Evolutionary conservation across 768 basidiomycete species (phyloP), one percentile per base, ranked within the genome.

Genomic region (Rhodosporidiobolus odoratus): DNA sequence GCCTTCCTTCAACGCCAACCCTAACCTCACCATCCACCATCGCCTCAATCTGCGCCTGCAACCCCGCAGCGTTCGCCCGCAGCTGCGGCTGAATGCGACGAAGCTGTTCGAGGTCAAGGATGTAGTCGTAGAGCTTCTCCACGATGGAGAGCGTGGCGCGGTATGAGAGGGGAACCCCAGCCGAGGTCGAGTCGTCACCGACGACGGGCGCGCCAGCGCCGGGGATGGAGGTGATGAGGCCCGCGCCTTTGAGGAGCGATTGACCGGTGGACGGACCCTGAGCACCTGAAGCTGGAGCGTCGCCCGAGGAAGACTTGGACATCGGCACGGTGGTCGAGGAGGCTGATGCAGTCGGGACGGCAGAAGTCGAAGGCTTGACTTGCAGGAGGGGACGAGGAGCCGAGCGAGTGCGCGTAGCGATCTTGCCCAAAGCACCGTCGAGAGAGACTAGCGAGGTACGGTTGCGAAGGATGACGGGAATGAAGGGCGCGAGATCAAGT

Each of bases 321-420:
- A 79, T 77, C 45, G 85, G 82, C 78, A 85, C 87, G 32, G 68
- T 81, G 10, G 78, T 40, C 53, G 50, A 48, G 12, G 50, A 6
- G 30, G 25, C 80, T 59, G 81, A 85, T 71, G 79, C 82, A 78
- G 41, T 66, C 84, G 52, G 83, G 59, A 80, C 74, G 65, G 70
- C 67, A 25, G 78, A 73, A 17, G 81, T 76, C 69, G 82, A 80
- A 43, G 80, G 78, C 58, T 86, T 77, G 68, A 98, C 92, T 79
- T 98, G 92, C 7, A 99, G 84, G 34, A 98, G 86, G 70, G 96
- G 95, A 50, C 95, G 86, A 21, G 96, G 96, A n/a, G 94, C 94
- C 76, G 92, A 93, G 78, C 93, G 91, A 69, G 92, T 94, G 65
- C 95, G 84, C 34, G 92, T 89, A 43, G 93, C 91, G 2, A 94